phyloP scores from a whole-genome alignment of 2,329 filamentous ascomycete species.

The Stagonosporopsis tanaceti region DNA sequence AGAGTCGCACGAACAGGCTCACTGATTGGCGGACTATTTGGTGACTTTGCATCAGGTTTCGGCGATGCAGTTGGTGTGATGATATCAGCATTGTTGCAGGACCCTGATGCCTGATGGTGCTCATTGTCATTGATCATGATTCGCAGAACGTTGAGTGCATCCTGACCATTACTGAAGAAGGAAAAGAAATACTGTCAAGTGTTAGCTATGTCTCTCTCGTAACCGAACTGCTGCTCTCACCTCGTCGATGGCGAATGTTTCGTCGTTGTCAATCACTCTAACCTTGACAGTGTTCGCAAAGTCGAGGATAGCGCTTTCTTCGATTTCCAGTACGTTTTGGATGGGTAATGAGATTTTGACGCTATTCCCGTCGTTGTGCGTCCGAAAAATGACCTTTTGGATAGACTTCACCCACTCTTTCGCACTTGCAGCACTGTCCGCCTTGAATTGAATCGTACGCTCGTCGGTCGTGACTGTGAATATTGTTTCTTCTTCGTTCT shows the following conservation, averaged over 20 bases:
- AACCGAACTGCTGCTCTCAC: conserved; percentile 54
- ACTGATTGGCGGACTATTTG: conserved; percentile 39
- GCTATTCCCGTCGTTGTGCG: conserved; percentile 95
- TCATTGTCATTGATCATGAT: conserved; percentile 73
- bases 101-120: conserved; percentile 37
- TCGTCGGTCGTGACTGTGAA: conserved; percentile 86
- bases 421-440: conserved; percentile 85
- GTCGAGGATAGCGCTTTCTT: conserved; percentile 88
- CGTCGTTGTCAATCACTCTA: conserved; percentile 89
- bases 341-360: conserved; percentile 95
- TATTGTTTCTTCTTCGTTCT: conserved; percentile 75
- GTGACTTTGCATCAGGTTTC: conserved; percentile 21
- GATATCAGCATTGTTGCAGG: conserved; percentile 19
- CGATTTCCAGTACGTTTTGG: conserved; percentile 87
- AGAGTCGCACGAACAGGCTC: conserved; percentile 56
- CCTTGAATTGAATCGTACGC: conserved; percentile 84
- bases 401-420: conserved; percentile 96
- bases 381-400: conserved; percentile 93
- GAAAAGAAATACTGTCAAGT: conserved; percentile 85
- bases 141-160: conserved; percentile 81
- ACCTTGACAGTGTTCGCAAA: conserved; percentile 95
- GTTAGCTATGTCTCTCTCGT: conserved; percentile 18
- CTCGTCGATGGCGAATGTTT: conserved; percentile 95
- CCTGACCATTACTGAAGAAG: conserved; percentile 86
- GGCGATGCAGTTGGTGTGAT: conserved; percentile 26